A percentile compares a stretch with the other conserved stretches of the same genome.
phyloP scores from a whole-genome alignment of 352 stramenopile species.

The Phytopythium aichiense region DNA sequence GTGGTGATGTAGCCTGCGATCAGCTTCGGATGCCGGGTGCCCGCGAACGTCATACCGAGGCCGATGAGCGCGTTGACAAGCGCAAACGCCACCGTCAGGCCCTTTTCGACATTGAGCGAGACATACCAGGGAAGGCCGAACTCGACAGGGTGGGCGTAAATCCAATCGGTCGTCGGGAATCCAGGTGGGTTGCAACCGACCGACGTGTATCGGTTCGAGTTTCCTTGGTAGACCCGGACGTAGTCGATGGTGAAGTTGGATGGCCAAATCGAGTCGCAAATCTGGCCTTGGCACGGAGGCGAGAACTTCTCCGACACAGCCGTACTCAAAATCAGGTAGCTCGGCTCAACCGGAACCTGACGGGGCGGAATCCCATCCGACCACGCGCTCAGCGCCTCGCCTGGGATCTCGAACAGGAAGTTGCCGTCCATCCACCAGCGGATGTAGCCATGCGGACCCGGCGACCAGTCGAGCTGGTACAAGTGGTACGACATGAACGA shows the following conservation, averaged over 20 bases:
- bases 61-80: slow-evolving; percentile 52
- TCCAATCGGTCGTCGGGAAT: slow-evolving; percentile 91
- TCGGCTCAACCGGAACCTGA: slow-evolving; percentile 94
- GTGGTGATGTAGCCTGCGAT: slow-evolving; percentile 50
- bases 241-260: slow-evolving; percentile 95
- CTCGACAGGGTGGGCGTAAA: slow-evolving; percentile 84
- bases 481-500: slow-evolving; percentile 92
- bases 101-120: slow-evolving; percentile 46
- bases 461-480: slow-evolving; percentile 96
- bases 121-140: slow-evolving; percentile 85
- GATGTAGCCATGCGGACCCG: slow-evolving; percentile 89
- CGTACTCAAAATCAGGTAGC: slow-evolving; percentile 97
- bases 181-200: slow-evolving; percentile 90
- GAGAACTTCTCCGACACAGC: slow-evolving; percentile 96
- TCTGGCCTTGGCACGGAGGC: slow-evolving; percentile 87
- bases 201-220: slow-evolving; percentile 88
- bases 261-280: slow-evolving; percentile 91
- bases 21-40: slow-evolving; percentile 44
- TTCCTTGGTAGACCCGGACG: slow-evolving; percentile 93
- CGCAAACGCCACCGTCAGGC: slow-evolving; percentile 45
- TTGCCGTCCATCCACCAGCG: slow-evolving; percentile 92
- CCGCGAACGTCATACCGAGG: slow-evolving; percentile 56
- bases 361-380: slow-evolving; percentile 56
- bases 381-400: slow-evolving; percentile 81
- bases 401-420: slow-evolving; percentile 93